Evolutionary conservation across 176 grass and related monocot genomes (phyloP), one percentile per base, ranked within the genome.

Genomic region (Juncus effusus): DNA sequence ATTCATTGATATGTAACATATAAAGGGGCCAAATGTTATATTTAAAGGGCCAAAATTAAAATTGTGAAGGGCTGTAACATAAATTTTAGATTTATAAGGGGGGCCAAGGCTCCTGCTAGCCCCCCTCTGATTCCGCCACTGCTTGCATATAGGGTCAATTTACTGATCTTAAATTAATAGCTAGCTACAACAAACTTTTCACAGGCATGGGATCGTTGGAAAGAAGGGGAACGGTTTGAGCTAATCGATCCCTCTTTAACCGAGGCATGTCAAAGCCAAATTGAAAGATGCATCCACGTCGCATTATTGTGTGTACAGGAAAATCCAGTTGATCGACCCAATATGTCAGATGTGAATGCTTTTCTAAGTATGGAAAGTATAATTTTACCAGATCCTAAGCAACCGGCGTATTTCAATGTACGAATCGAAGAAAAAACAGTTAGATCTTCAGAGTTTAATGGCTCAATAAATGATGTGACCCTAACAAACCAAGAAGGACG

Each of bases 261-360:
- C 3, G 54, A 71, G 2, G 51, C n/a, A 6, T 55, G 37, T 3
- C 38, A 59, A 35, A 13, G 38, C 10, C 54, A 59, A 55, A 40
- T 71, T 10, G n/a, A 71, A 16, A 71, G 67, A 44, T 71, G 67
- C 52, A 57, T 71, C 38, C 67, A 71, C 51, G 67, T 71, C 36
- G 67, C 67, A 42, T 71, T 71, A 71, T 10, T 71, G 10, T 71
- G 67, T 3, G 67, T 71, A 44, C 67, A 71, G 36, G 67, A 71
- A 51, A 71, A 71, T 13, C 67, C 67, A 3, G 54, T 58, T 51
- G 67, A 71, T 40, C 67, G 67, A 13, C 51, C 67, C 38, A 58
- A 56, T 40, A 71, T 71, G 67, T 71, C 67, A 45, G 67, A 71
- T 58, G 67, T 71, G 1, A 42, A 58, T 3, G 50, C 67, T 2